These are phyloP conservation scores for Mycena albidolilacea DNA, from an alignment of 768 basidiomycete species.

Conservation along the genomic window DNA sequence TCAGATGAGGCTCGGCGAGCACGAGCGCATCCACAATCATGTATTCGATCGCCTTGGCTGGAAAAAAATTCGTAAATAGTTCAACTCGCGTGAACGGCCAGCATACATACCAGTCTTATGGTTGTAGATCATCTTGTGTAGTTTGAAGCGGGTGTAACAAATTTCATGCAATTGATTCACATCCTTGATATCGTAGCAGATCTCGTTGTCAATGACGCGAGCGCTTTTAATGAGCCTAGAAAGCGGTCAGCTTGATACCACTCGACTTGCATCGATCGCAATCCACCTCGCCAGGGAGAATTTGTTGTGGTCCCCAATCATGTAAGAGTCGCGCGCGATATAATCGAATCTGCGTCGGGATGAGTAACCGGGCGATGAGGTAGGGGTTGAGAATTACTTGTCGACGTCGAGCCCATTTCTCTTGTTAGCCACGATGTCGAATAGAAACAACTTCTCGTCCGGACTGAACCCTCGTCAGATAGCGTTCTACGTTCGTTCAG, in stretches of 20 bases:
- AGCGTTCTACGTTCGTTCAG: neutral
- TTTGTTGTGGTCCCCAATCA: constrained; percentile 75
- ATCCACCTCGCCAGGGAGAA: constrained; percentile 65
- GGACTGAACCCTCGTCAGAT: constrained; percentile 43
- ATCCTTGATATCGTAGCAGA: constrained; percentile 89
- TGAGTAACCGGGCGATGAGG: neutral
- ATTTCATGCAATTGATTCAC: constrained; percentile 83
- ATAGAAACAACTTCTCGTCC: constrained; percentile 79
- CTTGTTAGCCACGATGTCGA: constrained; percentile 89
- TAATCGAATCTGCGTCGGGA: constrained; percentile 78
- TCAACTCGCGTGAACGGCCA: neutral
- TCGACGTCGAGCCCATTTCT: constrained; percentile 90
- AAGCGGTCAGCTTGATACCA: neutral
- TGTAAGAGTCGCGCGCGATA: constrained; percentile 80
- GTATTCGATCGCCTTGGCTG: constrained; percentile 84
- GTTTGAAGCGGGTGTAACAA: constrained; percentile 79
- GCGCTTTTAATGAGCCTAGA: constrained; percentile 80
- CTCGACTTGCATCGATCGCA: neutral
- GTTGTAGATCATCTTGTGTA: constrained; percentile 89
- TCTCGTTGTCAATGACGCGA: constrained; percentile 79
- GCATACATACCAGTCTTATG: constrained; percentile 83
- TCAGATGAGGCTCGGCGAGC: constrained; percentile 74
- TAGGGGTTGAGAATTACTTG: constrained; percentile 62
- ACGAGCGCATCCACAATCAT: constrained; percentile 88
- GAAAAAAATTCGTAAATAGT: neutral